Evolutionary conservation across 352 stramenopile species (phyloP).

Genomic region (Globisporangium polare): DNA sequence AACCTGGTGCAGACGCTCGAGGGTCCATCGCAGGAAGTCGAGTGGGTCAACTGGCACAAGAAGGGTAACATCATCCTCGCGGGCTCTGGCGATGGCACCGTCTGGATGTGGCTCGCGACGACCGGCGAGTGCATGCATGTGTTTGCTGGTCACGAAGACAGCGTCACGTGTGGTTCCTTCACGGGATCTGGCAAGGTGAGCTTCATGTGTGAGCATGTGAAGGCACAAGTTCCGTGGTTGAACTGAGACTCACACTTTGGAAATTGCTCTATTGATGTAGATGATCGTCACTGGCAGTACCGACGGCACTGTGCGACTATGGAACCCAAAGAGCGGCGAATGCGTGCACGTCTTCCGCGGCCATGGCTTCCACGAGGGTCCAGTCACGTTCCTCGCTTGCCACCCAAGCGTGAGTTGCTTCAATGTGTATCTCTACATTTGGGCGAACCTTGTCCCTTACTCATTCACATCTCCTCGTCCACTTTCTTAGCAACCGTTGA

Average conservation of each 20-base stretch:
- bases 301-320: conserved; percentile 94
- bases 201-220: neutral
- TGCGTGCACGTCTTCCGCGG: conserved; percentile 89
- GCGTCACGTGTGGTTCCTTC: conserved; percentile 93
- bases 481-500: conserved; percentile 78
- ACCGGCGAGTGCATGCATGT: conserved; percentile 97
- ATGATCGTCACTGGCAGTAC: conserved; percentile 92
- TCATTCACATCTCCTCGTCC: neutral
- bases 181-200: conserved; percentile 92
- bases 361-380: conserved; percentile 81
- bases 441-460: neutral
- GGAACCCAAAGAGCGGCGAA: conserved; percentile 94
- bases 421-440: neutral
- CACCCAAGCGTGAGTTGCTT: conserved; percentile 66
- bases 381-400: conserved; percentile 90
- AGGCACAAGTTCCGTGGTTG: no score
- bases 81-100: conserved; percentile 82
- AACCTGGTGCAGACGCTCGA: conserved; percentile 78
- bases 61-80: conserved; percentile 89
- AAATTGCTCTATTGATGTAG: conserved; percentile 21
- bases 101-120: conserved; percentile 93
- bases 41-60: conserved; percentile 90
- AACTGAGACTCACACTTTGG: neutral
- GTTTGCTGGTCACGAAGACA: conserved; percentile 96
- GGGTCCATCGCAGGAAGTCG: conserved; percentile 86